Evolutionary conservation across 225 moss, liverwort and hornwort species (phyloP).

Genomic region (Anthoceros angustus): DNA sequence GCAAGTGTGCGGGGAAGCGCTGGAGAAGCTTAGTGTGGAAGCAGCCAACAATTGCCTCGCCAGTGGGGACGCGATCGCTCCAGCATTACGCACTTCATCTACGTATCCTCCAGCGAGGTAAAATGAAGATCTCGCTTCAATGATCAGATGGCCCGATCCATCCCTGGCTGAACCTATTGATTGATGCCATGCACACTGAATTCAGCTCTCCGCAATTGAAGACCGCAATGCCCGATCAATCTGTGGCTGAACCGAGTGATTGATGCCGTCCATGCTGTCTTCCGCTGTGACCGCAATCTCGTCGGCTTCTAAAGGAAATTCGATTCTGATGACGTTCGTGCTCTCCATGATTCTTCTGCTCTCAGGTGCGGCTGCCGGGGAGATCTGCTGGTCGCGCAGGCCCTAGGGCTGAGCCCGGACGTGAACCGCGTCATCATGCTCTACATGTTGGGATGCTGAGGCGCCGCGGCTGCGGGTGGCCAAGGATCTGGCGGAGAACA

Average conservation of each 20-base stretch:
- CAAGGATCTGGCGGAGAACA: slow-evolving; percentile 86
- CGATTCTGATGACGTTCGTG: no score
- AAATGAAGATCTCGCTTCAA: no score
- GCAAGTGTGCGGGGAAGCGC: slow-evolving; percentile 58
- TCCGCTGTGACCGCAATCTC: not conserved
- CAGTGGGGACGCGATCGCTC: slow-evolving; percentile 54
- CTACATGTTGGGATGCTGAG: slow-evolving; percentile 92
- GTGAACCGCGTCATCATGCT: slow-evolving; percentile 77
- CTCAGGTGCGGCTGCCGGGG: slow-evolving; percentile 66
- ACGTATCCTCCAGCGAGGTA: slow-evolving; percentile 77
- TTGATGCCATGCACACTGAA: no score
- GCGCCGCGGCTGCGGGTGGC: slow-evolving; percentile 61
- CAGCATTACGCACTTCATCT: slow-evolving; percentile 75
- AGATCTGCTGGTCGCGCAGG: slow-evolving; percentile 49
- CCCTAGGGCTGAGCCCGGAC: slow-evolving; percentile 48
- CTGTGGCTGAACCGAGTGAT: no score
- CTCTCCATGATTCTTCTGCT: no score
- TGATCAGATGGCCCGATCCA: no score
- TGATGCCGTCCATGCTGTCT: no score
- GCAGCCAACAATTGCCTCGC: slow-evolving; percentile 49
- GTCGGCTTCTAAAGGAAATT: no score
- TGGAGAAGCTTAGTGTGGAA: slow-evolving; percentile 65
- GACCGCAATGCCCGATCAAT: no score
- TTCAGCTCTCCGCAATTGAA: no score
- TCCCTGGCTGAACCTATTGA: no score